Base-by-base conservation (phyloP, 495 filamentous ascomycete genomes). In the Xylaria curta region DNA sequence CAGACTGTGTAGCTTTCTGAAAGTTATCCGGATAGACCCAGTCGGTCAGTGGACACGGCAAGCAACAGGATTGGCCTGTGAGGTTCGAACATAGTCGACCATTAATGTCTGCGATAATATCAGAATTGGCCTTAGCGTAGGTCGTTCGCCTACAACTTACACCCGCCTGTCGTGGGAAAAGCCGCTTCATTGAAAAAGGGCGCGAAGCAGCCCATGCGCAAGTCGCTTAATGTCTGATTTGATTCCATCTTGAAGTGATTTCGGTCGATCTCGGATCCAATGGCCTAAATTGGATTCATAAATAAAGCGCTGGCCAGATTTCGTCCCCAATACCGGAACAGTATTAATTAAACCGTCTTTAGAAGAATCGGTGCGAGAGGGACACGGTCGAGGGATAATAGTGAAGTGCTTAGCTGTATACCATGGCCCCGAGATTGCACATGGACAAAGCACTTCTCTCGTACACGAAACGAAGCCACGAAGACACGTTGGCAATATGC, bases 1-100 rank as follows among this genome's bases (percentile, higher is more conserved):
- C 90, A 26, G 88, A 86, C 36, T 82, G 77, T 31, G 89, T 89
- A 77, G 92, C 87, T 13, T 86, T 85, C 33, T 86, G 74, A 80
- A 97, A 93, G 70, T 88, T 87, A 75, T 94, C 89, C 6, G 91
- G 91, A 78, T 97, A 98, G 64, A 92, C 84, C 91, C 91, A 98
- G 62, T 93, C 87, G 38, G 92, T 90, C 74, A 91, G 84, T 24
- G 97, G 96, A 81, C 96, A 99, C 74, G 97, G 97, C 69, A 98
- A 78, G 81, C 96, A 99, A 79, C 96, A 99, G 31, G 80, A 84
- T 40, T 82, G 77, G 49, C 59, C 66, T n/a, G 72, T 76, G 4
- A 79, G 9, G 46, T 74, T 72, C 59, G 85, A 75, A 69, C 92
- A 81, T 13, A 89, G 85, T 59, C 93, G 87, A 72, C 94, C 94